phyloP scores from a whole-genome alignment of 208 protist genomes.

The Trypanosoma avium region DNA sequence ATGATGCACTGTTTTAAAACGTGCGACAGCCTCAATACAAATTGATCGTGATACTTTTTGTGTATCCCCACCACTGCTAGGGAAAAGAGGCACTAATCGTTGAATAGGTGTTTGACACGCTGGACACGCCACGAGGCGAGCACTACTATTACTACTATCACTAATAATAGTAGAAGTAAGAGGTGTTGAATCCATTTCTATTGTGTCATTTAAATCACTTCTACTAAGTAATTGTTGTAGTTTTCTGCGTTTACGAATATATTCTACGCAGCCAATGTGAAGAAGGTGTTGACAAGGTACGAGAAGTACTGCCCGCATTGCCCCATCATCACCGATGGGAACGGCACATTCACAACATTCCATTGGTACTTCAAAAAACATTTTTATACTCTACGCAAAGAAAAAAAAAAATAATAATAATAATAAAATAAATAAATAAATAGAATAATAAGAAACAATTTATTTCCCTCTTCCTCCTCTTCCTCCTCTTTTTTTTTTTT shows the following conservation, averaged over 20 bases:
- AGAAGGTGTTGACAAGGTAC: conserved; percentile 85
- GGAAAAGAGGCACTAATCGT: conserved; percentile 59
- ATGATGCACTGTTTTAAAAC: conserved; percentile 29
- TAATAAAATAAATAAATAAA: conserved; percentile 14
- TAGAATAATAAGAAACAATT: background rate
- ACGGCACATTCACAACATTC: conserved; percentile 79
- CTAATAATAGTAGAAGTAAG: no score
- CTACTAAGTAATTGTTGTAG: conserved; percentile 22
- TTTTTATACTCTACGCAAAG: background rate
- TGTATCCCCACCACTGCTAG: conserved; percentile 7
- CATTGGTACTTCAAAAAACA: conserved; percentile 19
- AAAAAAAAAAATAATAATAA: background rate
- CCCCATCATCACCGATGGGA: conserved; percentile 59
- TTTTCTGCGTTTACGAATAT: conserved; percentile 38
- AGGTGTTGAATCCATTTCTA: conserved; percentile 6
- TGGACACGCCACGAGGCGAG: conserved; percentile 42
- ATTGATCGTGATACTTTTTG: background rate
- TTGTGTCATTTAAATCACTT: conserved; percentile 6
- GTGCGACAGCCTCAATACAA: background rate
- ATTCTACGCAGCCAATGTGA: conserved; percentile 79
- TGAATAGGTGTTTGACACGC: conserved; percentile 38
- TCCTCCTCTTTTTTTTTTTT: no score
- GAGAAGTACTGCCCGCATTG: conserved; percentile 59
- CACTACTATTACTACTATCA: background rate
- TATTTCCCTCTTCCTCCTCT: no score